Evolutionary conservation across 176 grass and related monocot genomes (phyloP), one percentile per base, ranked within the genome.

Genomic region (Phragmites australis): DNA sequence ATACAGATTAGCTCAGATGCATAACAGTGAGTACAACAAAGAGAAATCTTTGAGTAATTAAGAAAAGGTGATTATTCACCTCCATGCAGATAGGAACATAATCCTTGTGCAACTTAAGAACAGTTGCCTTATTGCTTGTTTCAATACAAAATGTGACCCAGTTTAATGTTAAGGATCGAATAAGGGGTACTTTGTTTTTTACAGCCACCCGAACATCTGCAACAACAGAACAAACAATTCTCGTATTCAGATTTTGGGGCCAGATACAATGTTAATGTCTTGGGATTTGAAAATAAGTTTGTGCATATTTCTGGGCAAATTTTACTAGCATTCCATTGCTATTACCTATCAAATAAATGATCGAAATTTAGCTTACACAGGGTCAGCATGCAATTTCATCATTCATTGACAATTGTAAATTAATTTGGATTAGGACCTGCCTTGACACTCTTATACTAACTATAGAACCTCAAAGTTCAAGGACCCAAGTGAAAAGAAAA

Each of bases 51-150:
- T 55, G 14, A 18, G 19, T 52, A 65, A 44, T 13, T 13, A 59
- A 39, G 29, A 78, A 75, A 13, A 31, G 31, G 22, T 27, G 7
- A 53, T 29, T 74, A 55, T 68, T 86, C 40, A 99, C 96, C 93
- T 99, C 96, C 96, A 99, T 93, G 76, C 88, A 95, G 49, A 99
- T 95, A 74, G 96, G 96, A 72, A 99, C 96, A 84, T 93, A 99
- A 45, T 99, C 96, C 84, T 99, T 99, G 84, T 99, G 93, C 70
- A 99, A 79, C 80, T 95, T 99, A 56, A 99, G 87, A 39, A 95
- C 86, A 70, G 86, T 88, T 64, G 88, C 66, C 72, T 99, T 99
- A 87, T 95, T 95, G 65, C 93, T 99, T 70, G 93, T 99, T 82
- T 99, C 96, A 70, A 95, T 93, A 80, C 92, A 99, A 88, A 88